Evolutionary conservation across 1,284 basidiomycete genomes (phyloP).

Genomic region (Rhodotorula sp.): DNA sequence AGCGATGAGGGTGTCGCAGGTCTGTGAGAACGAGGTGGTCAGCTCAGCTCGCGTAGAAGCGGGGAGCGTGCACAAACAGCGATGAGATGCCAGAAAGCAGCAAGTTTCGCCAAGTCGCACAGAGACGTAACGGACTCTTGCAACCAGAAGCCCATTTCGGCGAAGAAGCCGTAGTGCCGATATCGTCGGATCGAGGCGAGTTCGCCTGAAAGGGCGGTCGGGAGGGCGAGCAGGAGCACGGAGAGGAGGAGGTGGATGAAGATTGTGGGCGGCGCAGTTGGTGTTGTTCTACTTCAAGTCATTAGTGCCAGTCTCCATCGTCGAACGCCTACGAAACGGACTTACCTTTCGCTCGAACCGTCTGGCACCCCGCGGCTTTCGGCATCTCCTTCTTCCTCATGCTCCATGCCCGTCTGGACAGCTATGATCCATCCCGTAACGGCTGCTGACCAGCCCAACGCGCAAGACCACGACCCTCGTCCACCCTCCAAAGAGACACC

Average conservation of each 20-base stretch:
- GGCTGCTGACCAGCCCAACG: neutral
- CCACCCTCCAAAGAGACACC: neutral
- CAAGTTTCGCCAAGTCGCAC: neutral
- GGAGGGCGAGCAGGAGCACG: neutral
- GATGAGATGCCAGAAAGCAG: neutral
- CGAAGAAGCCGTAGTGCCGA: neutral
- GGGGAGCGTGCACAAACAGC: fast-evolving
- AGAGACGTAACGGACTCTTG: neutral
- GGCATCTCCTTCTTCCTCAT: too few species aligned
- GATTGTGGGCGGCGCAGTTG: neutral
- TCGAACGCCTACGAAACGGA: too few species aligned
- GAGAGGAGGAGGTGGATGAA: neutral
- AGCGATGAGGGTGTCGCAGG: neutral
- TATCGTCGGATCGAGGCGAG: neutral
- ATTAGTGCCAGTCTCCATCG: neutral
- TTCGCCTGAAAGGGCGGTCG: neutral
- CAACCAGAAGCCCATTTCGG: constrained; percentile 6
- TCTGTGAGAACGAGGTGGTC: neutral
- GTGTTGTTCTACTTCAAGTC: too few species aligned
- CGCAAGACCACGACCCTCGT: neutral
- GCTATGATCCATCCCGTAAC: neutral
- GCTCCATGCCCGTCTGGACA: neutral
- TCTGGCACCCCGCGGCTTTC: neutral
- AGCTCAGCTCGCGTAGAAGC: neutral
- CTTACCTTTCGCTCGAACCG: neutral